Base-by-base conservation (phyloP, 306 rosid species). In the Cucumis hystrix region DNA sequence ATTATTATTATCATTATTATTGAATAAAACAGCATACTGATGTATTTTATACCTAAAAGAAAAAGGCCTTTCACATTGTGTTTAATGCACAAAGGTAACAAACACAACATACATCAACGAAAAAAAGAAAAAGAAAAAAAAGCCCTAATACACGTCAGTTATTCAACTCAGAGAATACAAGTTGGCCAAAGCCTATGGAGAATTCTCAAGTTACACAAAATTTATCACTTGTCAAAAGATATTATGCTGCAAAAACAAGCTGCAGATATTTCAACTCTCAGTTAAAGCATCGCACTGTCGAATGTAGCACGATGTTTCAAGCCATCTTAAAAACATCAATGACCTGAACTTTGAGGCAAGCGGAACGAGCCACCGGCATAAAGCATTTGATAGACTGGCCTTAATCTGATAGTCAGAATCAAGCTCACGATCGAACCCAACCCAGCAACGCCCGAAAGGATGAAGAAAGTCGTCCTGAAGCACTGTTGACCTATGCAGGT, bases 351-450 rank as follows among this genome's bases (percentile, higher is more conserved):
- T 33, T 73, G 82, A 79, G 83, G 88, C 70, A 70, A 69, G 51
- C 87, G 84, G 84, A 92, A 88, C 14, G 91, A 87, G 45, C 96
- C 92, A 21, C 89, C 83, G 1, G 92, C 82, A 60, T 89, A 92
- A 5, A 92, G 83, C 96, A 86, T 87, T 80, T 85, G 87, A 84
- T 92, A 92, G 30, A 92, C 96, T 1, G 94, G 93, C 20, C 88
- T 80, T 25, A 88, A 82, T 86, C 97, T 80, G 75, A 88, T 14
- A 7, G 97, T 88, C 84, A 93, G 83, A 81, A 91, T 84, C 71
- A 87, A 30, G 79, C 91, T 83, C 80, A 94, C 76, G 82, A 90
- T 80, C 55, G 94, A 76, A 72, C 91, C 97, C 41, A 90, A 79
- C 39, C 94, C 94, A 47, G 91, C 87, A 7, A 76, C 83, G 4